Base-by-base conservation (phyloP, 805 yeast species). In the Pichia insulana region DNA sequence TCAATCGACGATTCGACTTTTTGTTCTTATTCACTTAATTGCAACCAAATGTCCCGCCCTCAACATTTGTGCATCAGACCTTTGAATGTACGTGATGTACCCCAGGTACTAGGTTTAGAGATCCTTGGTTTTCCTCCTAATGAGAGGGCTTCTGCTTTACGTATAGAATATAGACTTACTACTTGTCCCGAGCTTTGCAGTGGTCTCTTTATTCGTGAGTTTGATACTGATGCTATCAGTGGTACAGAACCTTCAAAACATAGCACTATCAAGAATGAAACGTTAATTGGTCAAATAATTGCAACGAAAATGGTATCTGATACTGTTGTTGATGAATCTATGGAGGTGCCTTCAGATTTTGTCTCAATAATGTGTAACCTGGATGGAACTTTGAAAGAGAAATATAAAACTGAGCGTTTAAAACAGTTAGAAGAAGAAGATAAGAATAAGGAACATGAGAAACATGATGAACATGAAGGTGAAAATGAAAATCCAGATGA, bases 151-250 rank as follows among this genome's bases (percentile, higher is more conserved):
- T 59, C 84, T 11, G 56, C 55, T n/a, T 86, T 78, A 39, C 79
- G 74, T 50, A 61, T 78, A 42, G 65, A 64, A 49, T 90, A 85
- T 66, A 72, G 97, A 52, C 69, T 90, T 49, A 71, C 71, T 1
- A 77, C 68, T 4, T 89, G 97, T 59, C 97, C 97, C 9, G 98
- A 90, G 60, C 73, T 90, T 44, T 78, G 92, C 50, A 77, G 89
- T 6, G 97, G 97, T 2, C 69, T 92, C 43, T 92, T 90, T 56
- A 69, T 87, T 40, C 71, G 96, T 56, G 76, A 76, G 43, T 83
- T 82, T 61, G 67, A 57, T 37, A 32, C 35, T 2, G 42, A 44
- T 13, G 35, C 38, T 26, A 40, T 39, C 6, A 40, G 32, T 18
- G n/a, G 31, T 22, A 56, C 33, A 13, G 43, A 41, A 17, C 70